These are phyloP conservation scores for Aspergillus cavernicola DNA, from an alignment of 495 filamentous ascomycete species.

Conservation along the genomic window DNA sequence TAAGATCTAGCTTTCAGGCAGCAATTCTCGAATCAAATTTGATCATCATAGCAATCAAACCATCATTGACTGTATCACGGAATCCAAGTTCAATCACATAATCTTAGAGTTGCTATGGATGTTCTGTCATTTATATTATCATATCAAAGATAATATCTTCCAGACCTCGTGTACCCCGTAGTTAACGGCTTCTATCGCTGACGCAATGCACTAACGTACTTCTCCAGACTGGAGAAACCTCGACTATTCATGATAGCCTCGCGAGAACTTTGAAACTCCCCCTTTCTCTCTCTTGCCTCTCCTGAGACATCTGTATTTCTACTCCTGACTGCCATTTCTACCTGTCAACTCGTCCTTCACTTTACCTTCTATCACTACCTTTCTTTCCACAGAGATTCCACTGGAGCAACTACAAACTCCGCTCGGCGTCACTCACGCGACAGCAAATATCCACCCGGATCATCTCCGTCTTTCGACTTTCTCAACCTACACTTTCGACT, in stretches of 20 bases:
- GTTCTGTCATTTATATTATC: too few species aligned
- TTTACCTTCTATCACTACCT: background rate
- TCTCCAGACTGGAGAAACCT: slow-evolving; percentile 1
- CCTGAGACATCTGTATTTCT: background rate
- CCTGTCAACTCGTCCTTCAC: background rate
- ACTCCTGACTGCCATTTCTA: background rate
- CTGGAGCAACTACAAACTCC: too few species aligned
- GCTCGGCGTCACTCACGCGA: background rate
- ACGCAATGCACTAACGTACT: slow-evolving; percentile 8
- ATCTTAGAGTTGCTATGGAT: too few species aligned
- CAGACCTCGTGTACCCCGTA: too few species aligned
- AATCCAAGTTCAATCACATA: too few species aligned
- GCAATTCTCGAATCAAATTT: too few species aligned
- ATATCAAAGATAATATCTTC: too few species aligned
- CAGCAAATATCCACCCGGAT: background rate
- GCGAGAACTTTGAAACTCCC: background rate
- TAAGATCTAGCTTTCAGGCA: background rate
- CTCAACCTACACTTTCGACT: background rate
- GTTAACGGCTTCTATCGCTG: background rate
- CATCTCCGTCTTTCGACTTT: background rate
- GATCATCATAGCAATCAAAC: too few species aligned
- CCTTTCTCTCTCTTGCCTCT: slow-evolving; percentile 1
- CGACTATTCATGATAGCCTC: background rate
- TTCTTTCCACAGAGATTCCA: background rate
- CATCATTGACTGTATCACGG: too few species aligned